These are phyloP conservation scores for Clavulina sp. DNA, from an alignment of 768 basidiomycete species.

Conservation along the genomic window DNA sequence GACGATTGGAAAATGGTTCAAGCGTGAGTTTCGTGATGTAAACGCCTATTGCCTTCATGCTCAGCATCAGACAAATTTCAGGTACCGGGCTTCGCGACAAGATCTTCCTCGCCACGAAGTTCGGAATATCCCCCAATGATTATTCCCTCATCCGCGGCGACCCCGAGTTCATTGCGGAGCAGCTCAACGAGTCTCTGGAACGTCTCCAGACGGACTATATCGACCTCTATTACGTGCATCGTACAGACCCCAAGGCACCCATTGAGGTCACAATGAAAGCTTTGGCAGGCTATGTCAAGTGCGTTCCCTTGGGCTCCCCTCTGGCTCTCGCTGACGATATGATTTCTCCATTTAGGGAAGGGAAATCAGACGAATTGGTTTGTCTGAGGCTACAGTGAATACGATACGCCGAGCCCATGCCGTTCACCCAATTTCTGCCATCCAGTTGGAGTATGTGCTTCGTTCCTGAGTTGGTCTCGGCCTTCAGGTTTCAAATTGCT, in stretches of 20 bases:
- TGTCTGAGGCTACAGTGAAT: constrained; percentile 30
- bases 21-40: no score
- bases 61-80: no score
- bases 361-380: constrained; percentile 34
- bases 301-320: background rate
- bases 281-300: constrained; percentile 10
- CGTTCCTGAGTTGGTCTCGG: constrained; percentile 2
- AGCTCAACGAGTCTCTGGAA: constrained; percentile 9
- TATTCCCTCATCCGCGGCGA: constrained; percentile 1
- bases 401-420: constrained; percentile 33
- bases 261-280: constrained; percentile 13
- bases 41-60: no score
- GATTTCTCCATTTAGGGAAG: constrained; percentile 15
- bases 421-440: constrained; percentile 4
- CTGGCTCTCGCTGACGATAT: background rate
- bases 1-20: background rate
- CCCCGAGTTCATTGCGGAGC: constrained; percentile 8
- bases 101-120: constrained; percentile 54
- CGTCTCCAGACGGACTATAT: constrained; percentile 10
- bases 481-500: background rate
- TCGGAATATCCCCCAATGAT: constrained; percentile 17
- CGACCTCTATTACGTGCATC: constrained; percentile 11
- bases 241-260: constrained; percentile 12
- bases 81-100: constrained; percentile 31
- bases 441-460: constrained; percentile 7